Evolutionary conservation across 352 stramenopile species (phyloP).

Genomic region (Phytophthora macrochlamydospora): DNA sequence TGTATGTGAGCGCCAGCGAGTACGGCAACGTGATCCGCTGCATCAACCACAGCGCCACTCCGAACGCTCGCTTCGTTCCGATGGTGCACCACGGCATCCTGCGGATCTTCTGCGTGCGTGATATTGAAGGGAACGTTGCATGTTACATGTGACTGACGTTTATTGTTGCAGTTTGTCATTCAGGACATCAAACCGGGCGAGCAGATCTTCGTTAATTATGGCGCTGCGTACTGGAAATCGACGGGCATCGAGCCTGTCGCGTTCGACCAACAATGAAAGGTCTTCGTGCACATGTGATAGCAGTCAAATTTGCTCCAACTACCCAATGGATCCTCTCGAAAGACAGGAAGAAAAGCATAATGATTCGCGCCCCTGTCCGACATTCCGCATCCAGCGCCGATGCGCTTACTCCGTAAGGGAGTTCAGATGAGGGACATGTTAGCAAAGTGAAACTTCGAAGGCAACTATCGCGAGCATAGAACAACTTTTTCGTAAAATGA

Average conservation of each 20-base stretch:
- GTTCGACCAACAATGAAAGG: constrained; percentile 21
- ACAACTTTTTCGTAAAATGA: no score
- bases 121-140: neutral
- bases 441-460: no score
- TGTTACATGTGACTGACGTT: neutral
- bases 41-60: constrained; percentile 72
- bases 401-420: no score
- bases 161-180: constrained; percentile 55
- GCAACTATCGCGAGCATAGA: no score
- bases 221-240: constrained; percentile 70
- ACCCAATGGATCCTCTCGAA: no score
- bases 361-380: no score
- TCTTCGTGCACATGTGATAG: no score
- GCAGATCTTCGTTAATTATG: constrained; percentile 84
- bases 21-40: constrained; percentile 82
- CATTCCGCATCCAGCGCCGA: no score
- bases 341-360: no score
- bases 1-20: constrained; percentile 73
- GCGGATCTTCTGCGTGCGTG: constrained; percentile 76
- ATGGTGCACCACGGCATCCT: constrained; percentile 73
- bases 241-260: constrained; percentile 54
- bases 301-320: no score
- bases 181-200: constrained; percentile 44
- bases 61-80: constrained; percentile 68
- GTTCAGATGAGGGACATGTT: no score